Conservation (phyloP, 2,329 filamentous ascomycete species). For the Microcyclospora tardicrescens region DNA sequence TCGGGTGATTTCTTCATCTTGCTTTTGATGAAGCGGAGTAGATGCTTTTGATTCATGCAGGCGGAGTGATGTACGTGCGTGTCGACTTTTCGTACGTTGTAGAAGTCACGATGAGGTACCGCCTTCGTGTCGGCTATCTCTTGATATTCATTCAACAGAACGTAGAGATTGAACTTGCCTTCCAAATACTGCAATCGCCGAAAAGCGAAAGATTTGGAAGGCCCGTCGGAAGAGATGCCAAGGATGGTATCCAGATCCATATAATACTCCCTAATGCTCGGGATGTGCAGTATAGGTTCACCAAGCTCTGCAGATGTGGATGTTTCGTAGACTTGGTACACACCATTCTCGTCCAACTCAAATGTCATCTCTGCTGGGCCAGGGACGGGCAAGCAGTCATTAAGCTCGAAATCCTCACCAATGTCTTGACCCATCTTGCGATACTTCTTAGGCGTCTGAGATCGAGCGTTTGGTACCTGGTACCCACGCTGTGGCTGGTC, state of each 20-base stretch:
- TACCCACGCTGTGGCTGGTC: constrained; percentile 12
- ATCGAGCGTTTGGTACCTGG: constrained; percentile 20
- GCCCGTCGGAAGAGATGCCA: constrained; percentile 84
- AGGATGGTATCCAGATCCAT: constrained; percentile 82
- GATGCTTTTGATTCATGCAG: constrained; percentile 99
- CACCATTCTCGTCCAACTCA: constrained; percentile 66
- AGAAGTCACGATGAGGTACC: constrained; percentile 95
- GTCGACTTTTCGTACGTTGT: constrained; percentile 97
- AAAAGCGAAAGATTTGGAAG: constrained; percentile 94
- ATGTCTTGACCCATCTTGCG: constrained; percentile 83
- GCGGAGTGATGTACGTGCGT: constrained; percentile 98
- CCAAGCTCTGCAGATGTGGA: constrained; percentile 47
- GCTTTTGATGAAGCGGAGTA: constrained; percentile 96
- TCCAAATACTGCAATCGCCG: constrained; percentile 88
- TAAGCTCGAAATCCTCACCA: constrained; percentile 80
- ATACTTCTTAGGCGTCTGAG: constrained; percentile 29
- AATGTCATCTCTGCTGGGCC: constrained; percentile 58
- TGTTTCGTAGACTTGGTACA: constrained; percentile 84
- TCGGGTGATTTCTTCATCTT: constrained; percentile 99
- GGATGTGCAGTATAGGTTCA: constrained; percentile 66
- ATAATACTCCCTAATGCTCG: constrained; percentile 88
- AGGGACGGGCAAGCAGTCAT: constrained; percentile 64
- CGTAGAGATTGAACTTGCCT: constrained; percentile 92
- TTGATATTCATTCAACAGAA: constrained; percentile 88
- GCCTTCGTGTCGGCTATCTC: constrained; percentile 97